Evolutionary conservation across 2,329 filamentous ascomycete genomes (phyloP).

Genomic region (Fusarium fujikuroi): DNA sequence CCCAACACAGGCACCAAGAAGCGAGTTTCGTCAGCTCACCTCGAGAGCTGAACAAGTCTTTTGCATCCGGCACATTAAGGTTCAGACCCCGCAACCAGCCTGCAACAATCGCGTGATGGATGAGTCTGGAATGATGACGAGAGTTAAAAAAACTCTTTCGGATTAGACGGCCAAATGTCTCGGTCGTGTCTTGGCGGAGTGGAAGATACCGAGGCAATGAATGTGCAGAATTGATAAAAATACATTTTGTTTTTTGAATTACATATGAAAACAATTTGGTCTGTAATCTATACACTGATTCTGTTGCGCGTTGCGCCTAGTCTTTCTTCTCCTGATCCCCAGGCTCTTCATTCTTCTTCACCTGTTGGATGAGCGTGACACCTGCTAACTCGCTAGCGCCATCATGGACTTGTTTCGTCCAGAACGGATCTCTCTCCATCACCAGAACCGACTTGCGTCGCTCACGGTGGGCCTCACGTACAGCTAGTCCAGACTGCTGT

Average conservation of each 20-base stretch:
- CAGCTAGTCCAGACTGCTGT: conserved; percentile 46
- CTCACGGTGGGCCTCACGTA: conserved; percentile 51
- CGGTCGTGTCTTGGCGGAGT: not conserved
- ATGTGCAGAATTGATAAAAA: not conserved
- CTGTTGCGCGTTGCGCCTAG: not conserved
- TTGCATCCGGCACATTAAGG: not conserved
- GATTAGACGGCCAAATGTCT: not conserved
- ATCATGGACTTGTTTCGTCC: conserved; percentile 55
- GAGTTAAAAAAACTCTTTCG: not conserved
- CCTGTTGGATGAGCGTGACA: conserved; percentile 48
- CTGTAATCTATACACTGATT: not conserved
- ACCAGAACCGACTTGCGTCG: conserved; percentile 52
- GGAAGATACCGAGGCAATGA: not conserved
- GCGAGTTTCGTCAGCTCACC: not conserved
- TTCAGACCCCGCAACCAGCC: not conserved
- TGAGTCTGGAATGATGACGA: not conserved
- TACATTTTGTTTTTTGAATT: not conserved
- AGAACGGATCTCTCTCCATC: conserved; percentile 51
- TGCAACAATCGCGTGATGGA: not conserved
- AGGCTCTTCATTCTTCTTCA: conserved; percentile 34
- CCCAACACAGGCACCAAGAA: not conserved
- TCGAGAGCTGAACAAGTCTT: not conserved
- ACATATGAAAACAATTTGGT: not conserved
- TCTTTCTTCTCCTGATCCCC: conserved; percentile 27
- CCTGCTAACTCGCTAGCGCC: conserved; percentile 51